These are phyloP conservation scores for Amborella trichopoda DNA, from an alignment of 164 flowering plant genomes.

Conservation along the genomic window DNA sequence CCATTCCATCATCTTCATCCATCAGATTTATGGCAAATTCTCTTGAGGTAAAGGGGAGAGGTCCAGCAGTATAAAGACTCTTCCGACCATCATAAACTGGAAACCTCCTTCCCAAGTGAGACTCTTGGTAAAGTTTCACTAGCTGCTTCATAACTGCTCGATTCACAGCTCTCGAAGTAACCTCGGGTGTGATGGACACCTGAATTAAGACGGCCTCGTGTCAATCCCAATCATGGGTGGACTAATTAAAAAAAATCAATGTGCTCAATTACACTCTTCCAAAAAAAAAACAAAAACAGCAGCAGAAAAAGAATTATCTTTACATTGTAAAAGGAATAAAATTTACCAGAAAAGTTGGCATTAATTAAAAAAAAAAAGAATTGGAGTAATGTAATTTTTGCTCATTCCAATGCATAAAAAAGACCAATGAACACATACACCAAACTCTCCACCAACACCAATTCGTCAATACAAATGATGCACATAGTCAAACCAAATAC, in stretches of 20 bases:
- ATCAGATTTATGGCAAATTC: constrained; percentile 62
- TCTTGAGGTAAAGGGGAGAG: constrained; percentile 63
- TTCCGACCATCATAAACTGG: constrained; percentile 98
- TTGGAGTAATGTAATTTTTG: no score
- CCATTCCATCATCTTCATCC: constrained; percentile 84
- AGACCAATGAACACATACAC: no score
- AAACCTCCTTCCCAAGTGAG: constrained; percentile 80
- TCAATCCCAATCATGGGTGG: no score
- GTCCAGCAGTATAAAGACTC: constrained; percentile 93
- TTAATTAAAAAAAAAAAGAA: no score
- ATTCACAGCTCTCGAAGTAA: constrained; percentile 76
- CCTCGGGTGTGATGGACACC: constrained; percentile 90
- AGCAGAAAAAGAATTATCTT: neutral
- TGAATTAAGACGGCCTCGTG: constrained; percentile 5
- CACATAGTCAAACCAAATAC: no score
- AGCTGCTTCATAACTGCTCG: constrained; percentile 79
- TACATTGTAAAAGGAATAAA: neutral
- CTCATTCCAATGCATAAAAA: no score
- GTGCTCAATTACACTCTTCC: neutral
- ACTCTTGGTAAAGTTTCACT: constrained; percentile 47
- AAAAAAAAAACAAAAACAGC: neutral
- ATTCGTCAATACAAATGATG: no score
- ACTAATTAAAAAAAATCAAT: neutral
- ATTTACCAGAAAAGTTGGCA: no score
- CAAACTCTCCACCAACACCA: no score